Evolutionary conservation across 345 rosid genomes (phyloP).

Genomic region (Lumnitzera racemosa): DNA sequence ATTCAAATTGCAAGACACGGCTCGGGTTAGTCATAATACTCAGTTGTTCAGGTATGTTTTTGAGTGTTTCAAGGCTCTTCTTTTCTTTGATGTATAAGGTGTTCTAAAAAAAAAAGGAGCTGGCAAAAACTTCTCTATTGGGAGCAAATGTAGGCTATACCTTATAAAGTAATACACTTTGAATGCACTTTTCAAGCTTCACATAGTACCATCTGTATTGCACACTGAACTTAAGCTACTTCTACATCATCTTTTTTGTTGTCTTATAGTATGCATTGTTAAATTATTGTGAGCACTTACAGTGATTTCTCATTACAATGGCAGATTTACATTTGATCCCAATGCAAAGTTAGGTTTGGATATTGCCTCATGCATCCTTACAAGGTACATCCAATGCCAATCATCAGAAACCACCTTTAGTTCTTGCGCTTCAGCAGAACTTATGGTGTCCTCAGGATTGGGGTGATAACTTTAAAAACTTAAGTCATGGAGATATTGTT

Average conservation of each 20-base stretch:
- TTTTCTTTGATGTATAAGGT: not conserved
- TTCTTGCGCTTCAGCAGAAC: too few species aligned
- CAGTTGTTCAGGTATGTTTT: conserved; percentile 66
- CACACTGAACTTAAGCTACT: too few species aligned
- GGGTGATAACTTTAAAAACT: too few species aligned
- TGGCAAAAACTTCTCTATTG: not conserved
- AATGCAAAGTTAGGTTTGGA: conserved; percentile 67
- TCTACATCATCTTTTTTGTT: not conserved
- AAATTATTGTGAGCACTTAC: conserved; percentile 2
- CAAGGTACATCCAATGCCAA: conserved; percentile 39
- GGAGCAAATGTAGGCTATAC: not conserved
- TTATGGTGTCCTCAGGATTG: too few species aligned
- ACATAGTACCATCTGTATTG: too few species aligned
- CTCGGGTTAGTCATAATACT: conserved; percentile 84
- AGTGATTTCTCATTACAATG: conserved; percentile 15
- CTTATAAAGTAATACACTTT: not conserved
- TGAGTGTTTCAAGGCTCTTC: not conserved
- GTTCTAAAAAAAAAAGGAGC: not conserved
- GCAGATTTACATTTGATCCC: conserved; percentile 89
- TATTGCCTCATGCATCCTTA: conserved; percentile 83
- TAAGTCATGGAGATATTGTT: not conserved
- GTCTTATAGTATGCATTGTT: not conserved
- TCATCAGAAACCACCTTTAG: not conserved
- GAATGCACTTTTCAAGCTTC: not conserved
- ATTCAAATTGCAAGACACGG: conserved; percentile 91